phyloP scores from a whole-genome alignment of 495 filamentous ascomycete genomes.

The Tuber aestivum region DNA sequence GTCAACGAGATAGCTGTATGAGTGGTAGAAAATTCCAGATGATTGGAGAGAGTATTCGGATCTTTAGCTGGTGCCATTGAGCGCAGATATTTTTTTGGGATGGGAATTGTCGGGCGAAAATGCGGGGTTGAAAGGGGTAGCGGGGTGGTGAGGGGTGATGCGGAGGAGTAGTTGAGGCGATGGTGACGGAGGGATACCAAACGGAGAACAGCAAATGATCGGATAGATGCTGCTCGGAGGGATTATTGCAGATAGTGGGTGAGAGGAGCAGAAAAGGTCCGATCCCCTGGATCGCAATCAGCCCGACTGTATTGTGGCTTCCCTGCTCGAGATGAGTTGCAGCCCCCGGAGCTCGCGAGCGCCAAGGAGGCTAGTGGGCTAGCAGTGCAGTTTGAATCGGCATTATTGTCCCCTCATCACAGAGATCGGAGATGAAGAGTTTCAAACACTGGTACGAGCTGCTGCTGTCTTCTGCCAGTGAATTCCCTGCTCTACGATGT shows the following conservation, averaged over 20 bases:
- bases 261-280: background rate
- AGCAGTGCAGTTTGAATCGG: background rate
- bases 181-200: background rate
- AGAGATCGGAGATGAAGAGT: background rate
- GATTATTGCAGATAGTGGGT: background rate
- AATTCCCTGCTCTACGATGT: background rate
- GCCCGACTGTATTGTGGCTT: background rate
- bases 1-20: slow-evolving; percentile 72
- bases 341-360: background rate
- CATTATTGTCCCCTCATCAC: background rate
- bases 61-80: slow-evolving; percentile 48
- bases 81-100: background rate
- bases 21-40: slow-evolving; percentile 71
- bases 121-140: background rate
- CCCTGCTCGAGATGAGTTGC: background rate
- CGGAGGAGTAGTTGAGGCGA: background rate
- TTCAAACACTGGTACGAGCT: background rate
- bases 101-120: background rate
- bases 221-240: background rate
- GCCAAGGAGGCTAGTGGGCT: background rate
- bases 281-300: background rate
- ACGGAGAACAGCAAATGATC: background rate
- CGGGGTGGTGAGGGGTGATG: background rate
- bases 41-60: slow-evolving; percentile 88
- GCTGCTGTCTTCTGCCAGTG: background rate